A percentile compares a stretch with the other conserved stretches of the same genome.
These are phyloP conservation scores for Lactuca sativa DNA, from an alignment of 129 eudicot species.

Conservation along the genomic window DNA sequence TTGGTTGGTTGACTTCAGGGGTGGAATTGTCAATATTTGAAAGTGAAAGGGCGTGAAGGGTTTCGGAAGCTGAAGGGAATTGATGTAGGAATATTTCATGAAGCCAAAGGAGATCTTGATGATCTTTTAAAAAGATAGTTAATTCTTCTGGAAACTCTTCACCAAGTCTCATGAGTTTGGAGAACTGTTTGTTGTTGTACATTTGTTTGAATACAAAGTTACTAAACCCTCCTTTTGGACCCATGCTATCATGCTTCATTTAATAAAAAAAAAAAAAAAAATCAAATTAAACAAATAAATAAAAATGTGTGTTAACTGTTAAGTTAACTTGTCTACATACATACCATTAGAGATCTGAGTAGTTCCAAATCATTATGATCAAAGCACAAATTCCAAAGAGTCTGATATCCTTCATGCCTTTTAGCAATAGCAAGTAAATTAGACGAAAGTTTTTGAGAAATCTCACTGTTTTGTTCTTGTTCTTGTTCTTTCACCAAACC, in stretches of 20 bases:
- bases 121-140: slow-evolving; percentile 65
- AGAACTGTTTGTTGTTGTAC: slow-evolving; percentile 56
- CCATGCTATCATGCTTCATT: slow-evolving; percentile 86
- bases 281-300: not conserved
- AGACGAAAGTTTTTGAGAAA: slow-evolving; percentile 56
- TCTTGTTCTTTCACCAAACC: slow-evolving; percentile 55
- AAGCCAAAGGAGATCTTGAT: slow-evolving; percentile 88
- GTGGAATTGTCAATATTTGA: slow-evolving; percentile 44
- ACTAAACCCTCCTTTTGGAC: slow-evolving; percentile 91
- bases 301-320: not conserved
- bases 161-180: slow-evolving; percentile 84
- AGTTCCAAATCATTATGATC: slow-evolving; percentile 80
- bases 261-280: not conserved
- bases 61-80: slow-evolving; percentile 73
- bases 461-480: slow-evolving; percentile 55
- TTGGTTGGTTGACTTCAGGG: slow-evolving; percentile 33
- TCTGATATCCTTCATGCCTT: slow-evolving; percentile 81
- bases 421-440: slow-evolving; percentile 74
- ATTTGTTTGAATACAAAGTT: slow-evolving; percentile 81
- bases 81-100: slow-evolving; percentile 81
- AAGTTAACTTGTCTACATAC: slow-evolving; percentile 20
- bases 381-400: slow-evolving; percentile 85
- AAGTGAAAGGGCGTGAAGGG: slow-evolving; percentile 75
- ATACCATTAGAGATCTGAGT: slow-evolving; percentile 81
- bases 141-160: slow-evolving; percentile 91